Percentiles rank a stretch among this genome's conserved stretches.
Conservation (phyloP, 148 eudicot species). For the Vaccinium myrtillus region DNA sequence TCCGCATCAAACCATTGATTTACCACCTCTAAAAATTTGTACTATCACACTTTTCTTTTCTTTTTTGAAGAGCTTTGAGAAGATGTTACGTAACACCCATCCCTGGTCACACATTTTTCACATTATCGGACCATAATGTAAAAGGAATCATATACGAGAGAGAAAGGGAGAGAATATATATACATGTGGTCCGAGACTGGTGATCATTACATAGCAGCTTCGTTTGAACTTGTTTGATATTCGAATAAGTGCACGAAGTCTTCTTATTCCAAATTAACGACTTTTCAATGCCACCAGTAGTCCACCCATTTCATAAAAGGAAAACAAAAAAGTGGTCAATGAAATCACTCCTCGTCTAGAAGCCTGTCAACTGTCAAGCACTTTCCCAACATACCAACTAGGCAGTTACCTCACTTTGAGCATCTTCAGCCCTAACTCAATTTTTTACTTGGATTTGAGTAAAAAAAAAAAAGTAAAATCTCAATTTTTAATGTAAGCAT, state of each 20-base stretch:
- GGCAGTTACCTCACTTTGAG: not conserved
- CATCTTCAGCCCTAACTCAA: not conserved
- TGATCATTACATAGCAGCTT: not conserved
- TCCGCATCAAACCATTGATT: too few species aligned
- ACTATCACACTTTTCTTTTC: too few species aligned
- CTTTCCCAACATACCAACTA: not conserved
- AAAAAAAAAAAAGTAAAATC: too few species aligned
- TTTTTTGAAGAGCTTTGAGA: too few species aligned
- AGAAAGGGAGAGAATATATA: too few species aligned
- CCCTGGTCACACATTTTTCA: too few species aligned
- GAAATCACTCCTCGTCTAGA: not conserved
- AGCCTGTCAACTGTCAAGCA: conserved; percentile 6
- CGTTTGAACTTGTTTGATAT: not conserved
- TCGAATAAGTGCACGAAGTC: not conserved
- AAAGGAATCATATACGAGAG: too few species aligned
- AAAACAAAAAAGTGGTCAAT: not conserved
- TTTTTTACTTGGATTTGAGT: too few species aligned
- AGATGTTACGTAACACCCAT: too few species aligned
- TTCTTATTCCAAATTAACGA: not conserved
- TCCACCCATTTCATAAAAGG: not conserved
- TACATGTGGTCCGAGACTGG: not conserved
- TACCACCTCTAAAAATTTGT: too few species aligned
- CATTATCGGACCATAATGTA: too few species aligned
- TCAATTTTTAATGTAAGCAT: too few species aligned
- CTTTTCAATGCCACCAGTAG: not conserved